Conservation (phyloP, 2,329 filamentous ascomycete genomes). For the Trichoderma polysporum region DNA sequence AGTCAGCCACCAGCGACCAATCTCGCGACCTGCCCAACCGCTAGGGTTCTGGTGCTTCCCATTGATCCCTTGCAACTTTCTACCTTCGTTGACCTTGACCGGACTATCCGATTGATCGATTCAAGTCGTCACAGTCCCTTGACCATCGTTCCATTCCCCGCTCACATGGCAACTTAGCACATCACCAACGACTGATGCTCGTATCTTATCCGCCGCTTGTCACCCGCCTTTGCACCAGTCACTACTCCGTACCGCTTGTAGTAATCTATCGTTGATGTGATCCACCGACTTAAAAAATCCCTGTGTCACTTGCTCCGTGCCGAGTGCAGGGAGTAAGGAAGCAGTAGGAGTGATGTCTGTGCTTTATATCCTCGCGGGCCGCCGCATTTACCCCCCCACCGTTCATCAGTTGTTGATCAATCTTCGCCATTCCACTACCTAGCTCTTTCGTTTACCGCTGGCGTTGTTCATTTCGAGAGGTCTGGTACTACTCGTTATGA, state of each 20-base stretch:
- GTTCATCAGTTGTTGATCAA: conserved; percentile 15
- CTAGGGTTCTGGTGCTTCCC: conserved; percentile 31
- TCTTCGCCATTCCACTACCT: conserved; percentile 17
- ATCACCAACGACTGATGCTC: conserved; percentile 22
- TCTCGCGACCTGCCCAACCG: conserved; percentile 50
- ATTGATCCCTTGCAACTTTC: neutral
- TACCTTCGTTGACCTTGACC: conserved; percentile 23
- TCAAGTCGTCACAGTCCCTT: neutral
- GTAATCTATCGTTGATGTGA: conserved; percentile 9
- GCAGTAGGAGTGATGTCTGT: neutral
- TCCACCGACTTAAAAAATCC: conserved; percentile 14
- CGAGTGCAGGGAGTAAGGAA: conserved; percentile 12
- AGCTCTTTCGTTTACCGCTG: conserved; percentile 22
- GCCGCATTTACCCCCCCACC: conserved; percentile 15
- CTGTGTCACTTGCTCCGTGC: conserved; percentile 11
- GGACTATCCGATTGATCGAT: conserved; percentile 28
- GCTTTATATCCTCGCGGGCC: conserved; percentile 21
- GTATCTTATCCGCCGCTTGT: conserved; percentile 1
- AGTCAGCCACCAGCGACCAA: conserved; percentile 43
- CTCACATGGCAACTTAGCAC: conserved; percentile 35
- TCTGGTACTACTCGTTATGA: conserved; percentile 30
- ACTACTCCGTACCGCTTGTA: neutral
- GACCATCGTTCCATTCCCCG: conserved; percentile 21
- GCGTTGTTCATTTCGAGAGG: conserved; percentile 23
- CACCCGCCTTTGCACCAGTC: neutral